These are phyloP conservation scores for Saturnispora gosingensis DNA, from an alignment of 805 yeast species.

Conservation along the genomic window DNA sequence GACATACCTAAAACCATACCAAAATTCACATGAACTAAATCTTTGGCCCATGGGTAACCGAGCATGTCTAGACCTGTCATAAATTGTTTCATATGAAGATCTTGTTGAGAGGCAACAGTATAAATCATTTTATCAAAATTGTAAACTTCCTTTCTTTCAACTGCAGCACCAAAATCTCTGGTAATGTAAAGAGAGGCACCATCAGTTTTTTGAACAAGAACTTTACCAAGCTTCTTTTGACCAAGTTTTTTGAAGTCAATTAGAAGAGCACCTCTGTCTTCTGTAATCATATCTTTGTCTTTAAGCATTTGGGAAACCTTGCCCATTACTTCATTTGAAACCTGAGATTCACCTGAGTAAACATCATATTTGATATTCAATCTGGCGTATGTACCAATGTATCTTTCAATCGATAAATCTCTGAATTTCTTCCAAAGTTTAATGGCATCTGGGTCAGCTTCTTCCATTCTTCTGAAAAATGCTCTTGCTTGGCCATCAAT, in stretches of 20 bases:
- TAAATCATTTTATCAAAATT: conserved; percentile 93
- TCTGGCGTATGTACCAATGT: conserved; percentile 82
- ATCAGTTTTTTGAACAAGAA: conserved; percentile 85
- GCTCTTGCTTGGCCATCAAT: conserved; percentile 81
- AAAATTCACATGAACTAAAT: conserved; percentile 74
- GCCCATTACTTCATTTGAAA: conserved; percentile 62
- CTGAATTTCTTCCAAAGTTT: conserved; percentile 81
- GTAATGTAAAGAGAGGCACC: conserved; percentile 92
- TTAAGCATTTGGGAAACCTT: conserved; percentile 52
- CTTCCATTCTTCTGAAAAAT: conserved; percentile 86
- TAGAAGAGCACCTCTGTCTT: conserved; percentile 84
- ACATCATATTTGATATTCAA: conserved; percentile 80
- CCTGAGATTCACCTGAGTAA: conserved; percentile 96
- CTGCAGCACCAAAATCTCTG: conserved; percentile 95
- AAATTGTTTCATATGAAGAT: conserved; percentile 86
- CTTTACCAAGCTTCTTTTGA: conserved; percentile 88
- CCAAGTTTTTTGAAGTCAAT: conserved; percentile 72
- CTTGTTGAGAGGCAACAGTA: conserved; percentile 95
- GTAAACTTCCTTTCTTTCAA: conserved; percentile 74
- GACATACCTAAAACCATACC: conserved; percentile 99
- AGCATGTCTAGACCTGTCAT: conserved; percentile 87
- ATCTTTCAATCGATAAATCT: conserved; percentile 79
- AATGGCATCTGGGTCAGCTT: conserved; percentile 77
- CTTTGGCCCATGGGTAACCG: conserved; percentile 80
- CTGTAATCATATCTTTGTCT: conserved; percentile 63